A percentile compares a stretch with the other conserved stretches of the same genome.
Evolutionary conservation across 2,329 filamentous ascomycete genomes (phyloP).

Genomic region (Hymenoscyphus albidus): DNA sequence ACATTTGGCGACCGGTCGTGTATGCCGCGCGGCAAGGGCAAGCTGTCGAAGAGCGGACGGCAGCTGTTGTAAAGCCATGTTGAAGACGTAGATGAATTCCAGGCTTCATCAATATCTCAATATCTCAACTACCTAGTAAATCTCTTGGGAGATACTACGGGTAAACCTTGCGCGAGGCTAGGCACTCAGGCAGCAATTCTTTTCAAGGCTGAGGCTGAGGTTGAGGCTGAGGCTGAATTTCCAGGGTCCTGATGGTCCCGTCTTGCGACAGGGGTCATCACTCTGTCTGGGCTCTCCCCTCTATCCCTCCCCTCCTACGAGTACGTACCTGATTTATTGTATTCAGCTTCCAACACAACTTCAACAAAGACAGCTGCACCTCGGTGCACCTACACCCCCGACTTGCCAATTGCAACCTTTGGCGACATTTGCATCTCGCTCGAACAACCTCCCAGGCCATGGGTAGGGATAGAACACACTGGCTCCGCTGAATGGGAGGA

Average conservation of each 20-base stretch:
- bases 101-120: neutral
- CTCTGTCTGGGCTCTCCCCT: too few relatives aligned
- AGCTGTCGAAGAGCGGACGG: constrained; percentile 30
- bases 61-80: constrained; percentile 35
- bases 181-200: neutral
- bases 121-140: constrained; percentile 3
- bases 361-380: neutral
- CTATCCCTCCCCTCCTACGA: too few relatives aligned
- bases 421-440: neutral
- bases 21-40: constrained; percentile 21
- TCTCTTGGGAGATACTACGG: constrained; percentile 12
- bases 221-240: too few relatives aligned
- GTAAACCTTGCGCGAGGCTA: constrained; percentile 6
- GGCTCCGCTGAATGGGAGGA: constrained; percentile 1
- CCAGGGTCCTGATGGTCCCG: too few relatives aligned
- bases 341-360: neutral
- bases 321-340: too few relatives aligned
- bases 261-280: too few relatives aligned
- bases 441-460: neutral
- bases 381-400: neutral
- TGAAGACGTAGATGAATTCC: constrained; percentile 13
- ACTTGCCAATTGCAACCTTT: neutral
- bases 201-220: too few relatives aligned
- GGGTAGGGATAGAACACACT: neutral
- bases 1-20: constrained; percentile 15